phyloP scores from a whole-genome alignment of 345 rosid species.

The Microcos paniculata region DNA sequence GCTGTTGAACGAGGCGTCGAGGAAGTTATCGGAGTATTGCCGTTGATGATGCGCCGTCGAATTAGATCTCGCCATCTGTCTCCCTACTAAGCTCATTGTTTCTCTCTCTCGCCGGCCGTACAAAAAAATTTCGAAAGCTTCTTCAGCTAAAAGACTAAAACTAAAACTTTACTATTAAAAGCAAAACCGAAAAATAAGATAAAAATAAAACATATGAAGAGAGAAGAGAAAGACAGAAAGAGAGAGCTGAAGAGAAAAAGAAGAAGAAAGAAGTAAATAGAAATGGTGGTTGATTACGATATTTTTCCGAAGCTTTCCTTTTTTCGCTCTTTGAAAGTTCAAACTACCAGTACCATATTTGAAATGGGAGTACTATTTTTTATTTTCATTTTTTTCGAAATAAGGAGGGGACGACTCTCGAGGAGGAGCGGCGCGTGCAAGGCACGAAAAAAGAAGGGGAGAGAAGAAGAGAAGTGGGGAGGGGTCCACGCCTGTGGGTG shows the following conservation, averaged over 20 bases:
- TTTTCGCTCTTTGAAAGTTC: neutral
- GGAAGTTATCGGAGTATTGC: constrained; percentile 51
- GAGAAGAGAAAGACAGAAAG: no score
- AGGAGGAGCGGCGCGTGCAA: constrained; percentile 2
- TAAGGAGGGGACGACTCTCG: neutral
- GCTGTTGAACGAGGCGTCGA: constrained; percentile 31
- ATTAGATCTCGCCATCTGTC: constrained; percentile 44
- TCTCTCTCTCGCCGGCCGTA: constrained; percentile 6
- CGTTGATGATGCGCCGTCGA: constrained; percentile 50
- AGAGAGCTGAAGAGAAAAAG: neutral
- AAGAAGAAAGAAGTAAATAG: neutral
- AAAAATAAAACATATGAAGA: neutral
- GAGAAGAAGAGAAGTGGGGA: neutral
- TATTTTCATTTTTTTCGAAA: neutral
- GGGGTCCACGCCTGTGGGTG: constrained; percentile 3
- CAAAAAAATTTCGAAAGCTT: neutral
- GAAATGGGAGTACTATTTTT: neutral
- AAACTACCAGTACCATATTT: neutral
- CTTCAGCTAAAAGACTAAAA: neutral
- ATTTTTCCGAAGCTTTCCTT: neutral
- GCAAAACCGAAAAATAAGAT: neutral
- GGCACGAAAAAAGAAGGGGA: neutral
- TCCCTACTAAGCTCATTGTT: constrained; percentile 41
- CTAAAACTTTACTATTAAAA: neutral
- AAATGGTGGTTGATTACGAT: neutral